Conservation (phyloP, 192 early-diverging fungal genomes). For the Cetraspora pellucida region DNA sequence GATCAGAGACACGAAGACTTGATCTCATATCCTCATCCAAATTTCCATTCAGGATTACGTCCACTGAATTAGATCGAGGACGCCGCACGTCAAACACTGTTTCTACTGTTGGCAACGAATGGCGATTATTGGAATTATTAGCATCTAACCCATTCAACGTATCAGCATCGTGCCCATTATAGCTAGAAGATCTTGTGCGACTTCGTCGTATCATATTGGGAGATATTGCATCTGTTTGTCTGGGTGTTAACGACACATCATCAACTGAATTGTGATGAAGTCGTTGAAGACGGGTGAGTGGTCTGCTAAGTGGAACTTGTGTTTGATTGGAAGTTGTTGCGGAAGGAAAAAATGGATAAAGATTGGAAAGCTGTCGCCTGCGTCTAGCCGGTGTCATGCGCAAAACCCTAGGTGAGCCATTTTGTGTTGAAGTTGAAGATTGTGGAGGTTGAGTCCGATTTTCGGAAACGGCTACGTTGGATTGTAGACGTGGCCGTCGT, state of each 20-base stretch:
- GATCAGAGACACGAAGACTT: slow-evolving; percentile 3
- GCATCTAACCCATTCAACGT: background rate
- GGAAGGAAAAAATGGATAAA: slow-evolving; percentile 18
- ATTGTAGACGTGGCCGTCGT: background rate
- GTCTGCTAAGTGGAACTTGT: slow-evolving; percentile 6
- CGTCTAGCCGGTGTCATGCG: slow-evolving; percentile 23
- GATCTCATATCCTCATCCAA: background rate
- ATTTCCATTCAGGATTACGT: slow-evolving; percentile 6
- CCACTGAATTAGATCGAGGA: slow-evolving; percentile 8
- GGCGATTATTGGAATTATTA: background rate
- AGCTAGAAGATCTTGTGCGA: slow-evolving; percentile 21
- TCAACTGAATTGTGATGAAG: slow-evolving; percentile 11
- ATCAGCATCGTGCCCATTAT: background rate
- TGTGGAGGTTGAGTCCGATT: background rate
- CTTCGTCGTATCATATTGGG: slow-evolving; percentile 12
- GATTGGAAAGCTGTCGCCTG: slow-evolving; percentile 12
- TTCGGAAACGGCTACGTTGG: background rate
- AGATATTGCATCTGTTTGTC: slow-evolving; percentile 17
- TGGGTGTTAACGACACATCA: slow-evolving; percentile 16
- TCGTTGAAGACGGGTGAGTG: slow-evolving; percentile 9
- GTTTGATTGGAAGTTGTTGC: slow-evolving; percentile 6
- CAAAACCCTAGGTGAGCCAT: slow-evolving; percentile 9
- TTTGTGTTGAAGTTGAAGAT: background rate
- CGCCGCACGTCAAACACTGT: background rate
- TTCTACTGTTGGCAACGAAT: background rate